Conservation (phyloP, 2,329 filamentous ascomycete species). For the Ophiocordyceps polyrhachis-furcata region DNA sequence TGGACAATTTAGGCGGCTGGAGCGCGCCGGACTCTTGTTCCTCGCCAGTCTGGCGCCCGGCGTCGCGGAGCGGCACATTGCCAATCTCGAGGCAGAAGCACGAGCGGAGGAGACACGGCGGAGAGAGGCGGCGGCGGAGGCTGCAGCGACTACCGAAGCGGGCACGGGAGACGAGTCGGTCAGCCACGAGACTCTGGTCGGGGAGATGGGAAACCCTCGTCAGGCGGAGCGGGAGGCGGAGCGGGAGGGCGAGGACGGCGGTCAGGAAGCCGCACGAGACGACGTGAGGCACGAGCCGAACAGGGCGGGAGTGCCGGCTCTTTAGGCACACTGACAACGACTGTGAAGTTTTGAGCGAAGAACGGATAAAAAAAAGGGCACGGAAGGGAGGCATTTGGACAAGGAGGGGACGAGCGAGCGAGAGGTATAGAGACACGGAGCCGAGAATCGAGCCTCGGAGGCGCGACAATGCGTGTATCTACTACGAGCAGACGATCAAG, state of each 20-base stretch:
- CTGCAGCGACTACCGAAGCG: conserved; percentile 10
- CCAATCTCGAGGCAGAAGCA: conserved; percentile 33
- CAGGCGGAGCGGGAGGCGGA: conserved; percentile 2
- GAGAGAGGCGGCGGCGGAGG: conserved; percentile 17
- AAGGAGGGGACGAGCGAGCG: neutral
- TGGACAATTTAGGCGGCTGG: conserved; percentile 29
- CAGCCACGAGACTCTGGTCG: neutral
- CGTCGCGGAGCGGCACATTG: conserved; percentile 46
- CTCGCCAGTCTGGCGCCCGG: conserved; percentile 48
- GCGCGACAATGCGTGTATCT: too few species aligned
- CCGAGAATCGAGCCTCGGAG: too few species aligned
- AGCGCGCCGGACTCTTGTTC: conserved; percentile 43
- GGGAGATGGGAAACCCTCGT: neutral
- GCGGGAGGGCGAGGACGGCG: conserved; percentile 1
- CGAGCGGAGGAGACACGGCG: conserved; percentile 22
- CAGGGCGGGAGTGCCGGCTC: conserved; percentile 7
- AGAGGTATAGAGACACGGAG: too few species aligned
- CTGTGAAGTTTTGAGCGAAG: neutral
- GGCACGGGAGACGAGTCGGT: conserved; percentile 11
- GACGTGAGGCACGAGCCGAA: conserved; percentile 4
- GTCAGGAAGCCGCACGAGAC: conserved; percentile 3
- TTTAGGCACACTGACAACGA: conserved; percentile 1
- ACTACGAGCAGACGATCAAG: too few species aligned
- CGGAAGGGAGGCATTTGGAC: neutral
- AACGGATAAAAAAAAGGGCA: neutral